A percentile compares a stretch with the other conserved stretches of the same genome.
Conservation (phyloP, 2,329 filamentous ascomycete species). For the Teratosphaeria destructans region DNA sequence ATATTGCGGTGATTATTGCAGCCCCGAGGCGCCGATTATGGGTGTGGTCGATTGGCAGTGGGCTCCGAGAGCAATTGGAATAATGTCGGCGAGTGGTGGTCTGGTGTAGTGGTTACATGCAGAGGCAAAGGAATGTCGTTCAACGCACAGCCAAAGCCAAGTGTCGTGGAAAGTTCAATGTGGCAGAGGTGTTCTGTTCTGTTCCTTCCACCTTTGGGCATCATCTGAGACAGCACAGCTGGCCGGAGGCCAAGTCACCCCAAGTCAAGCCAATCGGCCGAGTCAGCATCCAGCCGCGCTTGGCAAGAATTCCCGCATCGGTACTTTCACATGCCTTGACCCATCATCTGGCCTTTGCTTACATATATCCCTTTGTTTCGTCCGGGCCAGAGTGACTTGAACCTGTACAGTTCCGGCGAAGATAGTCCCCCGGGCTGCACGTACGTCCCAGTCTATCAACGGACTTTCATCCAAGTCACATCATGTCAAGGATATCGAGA, state of each 20-base stretch:
- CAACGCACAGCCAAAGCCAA: neutral
- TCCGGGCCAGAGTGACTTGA: neutral
- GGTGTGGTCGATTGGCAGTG: neutral
- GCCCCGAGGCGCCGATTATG: neutral
- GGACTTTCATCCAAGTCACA: no score
- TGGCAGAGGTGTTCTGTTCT: neutral
- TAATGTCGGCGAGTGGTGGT: neutral
- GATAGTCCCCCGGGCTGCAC: neutral
- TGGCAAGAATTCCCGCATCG: neutral
- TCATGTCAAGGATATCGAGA: no score
- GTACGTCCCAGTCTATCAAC: neutral
- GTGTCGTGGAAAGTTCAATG: neutral
- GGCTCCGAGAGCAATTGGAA: neutral
- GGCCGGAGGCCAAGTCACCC: neutral
- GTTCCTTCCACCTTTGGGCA: neutral
- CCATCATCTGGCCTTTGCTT: no score
- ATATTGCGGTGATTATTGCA: conserved; percentile 42
- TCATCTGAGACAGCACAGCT: neutral
- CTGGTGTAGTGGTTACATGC: neutral
- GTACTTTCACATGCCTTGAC: neutral
- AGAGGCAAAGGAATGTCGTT: neutral
- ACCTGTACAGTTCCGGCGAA: neutral
- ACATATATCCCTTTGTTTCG: no score
- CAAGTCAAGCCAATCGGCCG: no score
- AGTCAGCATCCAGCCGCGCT: neutral